Conservation (phyloP, 2,329 filamentous ascomycete genomes). For the Nemania sp. region DNA sequence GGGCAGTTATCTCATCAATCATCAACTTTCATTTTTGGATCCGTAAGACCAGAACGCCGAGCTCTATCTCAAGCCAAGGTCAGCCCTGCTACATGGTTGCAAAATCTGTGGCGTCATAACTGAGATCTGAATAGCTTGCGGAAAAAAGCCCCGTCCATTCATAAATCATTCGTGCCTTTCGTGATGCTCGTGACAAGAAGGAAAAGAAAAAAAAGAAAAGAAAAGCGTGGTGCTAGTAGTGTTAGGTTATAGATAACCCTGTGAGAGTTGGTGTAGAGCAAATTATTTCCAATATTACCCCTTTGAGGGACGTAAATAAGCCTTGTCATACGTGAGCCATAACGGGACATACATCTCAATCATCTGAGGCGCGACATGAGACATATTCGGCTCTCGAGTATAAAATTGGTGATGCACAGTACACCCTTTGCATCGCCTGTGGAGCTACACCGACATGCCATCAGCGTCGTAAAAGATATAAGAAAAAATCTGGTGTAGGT, state of each 20-base stretch:
- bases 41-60: constrained; percentile 45
- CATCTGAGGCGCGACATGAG: constrained; percentile 13
- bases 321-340: constrained; percentile 14
- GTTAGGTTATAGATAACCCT: constrained; percentile 18
- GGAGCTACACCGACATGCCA: constrained; percentile 40
- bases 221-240: constrained; percentile 22
- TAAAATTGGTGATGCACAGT: constrained; percentile 32
- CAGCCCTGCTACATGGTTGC: constrained; percentile 42
- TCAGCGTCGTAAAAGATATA: constrained; percentile 48
- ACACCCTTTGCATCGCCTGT: constrained; percentile 37
- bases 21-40: constrained; percentile 43
- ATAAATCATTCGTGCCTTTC: constrained; percentile 45
- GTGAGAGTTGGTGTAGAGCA: constrained; percentile 21
- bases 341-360: constrained; percentile 25
- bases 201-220: constrained; percentile 35
- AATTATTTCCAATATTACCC: constrained; percentile 29
- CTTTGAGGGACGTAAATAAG: constrained; percentile 21
- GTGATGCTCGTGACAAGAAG: constrained; percentile 43
- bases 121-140: constrained; percentile 44
- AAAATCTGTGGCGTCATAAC: constrained; percentile 47
- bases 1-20: constrained; percentile 38
- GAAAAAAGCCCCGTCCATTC: constrained; percentile 23
- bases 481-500: constrained; percentile 41
- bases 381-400: constrained; percentile 31
- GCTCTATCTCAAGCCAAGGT: constrained; percentile 46